These are phyloP conservation scores for Pisolithus sp. DNA, from an alignment of 768 basidiomycete species.

Conservation along the genomic window DNA sequence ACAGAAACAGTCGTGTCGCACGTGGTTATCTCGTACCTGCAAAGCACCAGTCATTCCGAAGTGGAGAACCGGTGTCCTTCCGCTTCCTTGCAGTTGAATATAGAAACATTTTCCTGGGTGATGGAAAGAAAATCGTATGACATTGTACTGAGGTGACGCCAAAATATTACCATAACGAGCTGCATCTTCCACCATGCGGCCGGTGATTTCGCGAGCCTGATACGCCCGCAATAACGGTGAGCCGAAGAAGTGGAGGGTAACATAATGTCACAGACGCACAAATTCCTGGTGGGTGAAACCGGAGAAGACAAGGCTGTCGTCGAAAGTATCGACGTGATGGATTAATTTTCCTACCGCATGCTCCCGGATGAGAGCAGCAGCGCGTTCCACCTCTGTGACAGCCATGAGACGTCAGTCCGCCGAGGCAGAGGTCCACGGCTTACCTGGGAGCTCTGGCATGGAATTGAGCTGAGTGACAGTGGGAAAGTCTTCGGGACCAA, in stretches of 20 bases:
- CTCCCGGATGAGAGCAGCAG: conserved; percentile 47
- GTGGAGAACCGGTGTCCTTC: conserved; percentile 63
- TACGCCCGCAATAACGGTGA: conserved; percentile 8
- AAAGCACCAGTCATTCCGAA: conserved; percentile 88
- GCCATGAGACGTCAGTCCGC: neutral
- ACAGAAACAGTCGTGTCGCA: neutral
- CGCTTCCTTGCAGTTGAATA: conserved; percentile 53
- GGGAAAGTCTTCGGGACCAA: neutral
- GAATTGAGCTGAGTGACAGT: neutral
- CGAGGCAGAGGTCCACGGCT: neutral
- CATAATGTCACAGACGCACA: conserved; percentile 36
- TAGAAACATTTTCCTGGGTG: conserved; percentile 58
- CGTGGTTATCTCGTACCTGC: conserved; percentile 34
- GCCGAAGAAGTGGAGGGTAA: neutral
- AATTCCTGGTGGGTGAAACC: conserved; percentile 53
- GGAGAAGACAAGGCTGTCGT: conserved; percentile 60
- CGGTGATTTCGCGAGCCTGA: conserved; percentile 50
- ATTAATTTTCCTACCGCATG: conserved; percentile 51
- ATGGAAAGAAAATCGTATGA: neutral
- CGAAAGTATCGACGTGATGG: conserved; percentile 45
- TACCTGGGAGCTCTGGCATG: conserved; percentile 57
- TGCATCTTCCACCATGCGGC: conserved; percentile 41
- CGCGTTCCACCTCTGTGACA: conserved; percentile 60
- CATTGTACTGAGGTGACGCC: neutral
- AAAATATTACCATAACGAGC: conserved; percentile 45